Base-by-base conservation (phyloP, 768 basidiomycete genomes). In the Hemileccinum rubropunctum region DNA sequence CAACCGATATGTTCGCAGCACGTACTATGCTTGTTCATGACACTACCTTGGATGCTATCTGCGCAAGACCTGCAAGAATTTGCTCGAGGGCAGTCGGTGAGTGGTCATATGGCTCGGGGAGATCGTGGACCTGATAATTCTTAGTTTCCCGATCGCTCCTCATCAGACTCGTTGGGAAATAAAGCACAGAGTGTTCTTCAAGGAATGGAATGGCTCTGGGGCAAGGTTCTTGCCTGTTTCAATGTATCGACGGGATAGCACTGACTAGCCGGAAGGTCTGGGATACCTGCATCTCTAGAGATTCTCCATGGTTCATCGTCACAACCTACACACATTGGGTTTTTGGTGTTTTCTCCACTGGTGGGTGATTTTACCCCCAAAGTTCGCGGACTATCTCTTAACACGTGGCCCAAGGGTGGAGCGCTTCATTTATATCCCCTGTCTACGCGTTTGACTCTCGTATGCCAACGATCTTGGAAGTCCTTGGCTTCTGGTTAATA, bases 131-230 rank as follows among this genome's bases (percentile, higher is more conserved):
- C 52, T 54, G 13, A 59, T 43, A 26, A 1, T 4, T 32, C 7
- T 34, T 20, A 59, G 58, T 63, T 69, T 57, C 56, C 57, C 11
- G 53, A 60, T 39, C 45, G 49, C 14, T 44, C 58, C 3, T 42
- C 51, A 9, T 48, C 21, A 9, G 43, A 55, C 14, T 41, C 49
- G 8, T 42, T 39, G 18, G 38, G 8, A 34, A 40, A 58, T 28
- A 13, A 27, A 17, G 52, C 30, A 28, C 33, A 38, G 21, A 33
- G 45, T 17, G 33, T 41, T 69, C 44, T 61, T 37, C 53, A 46
- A 69, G 76, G 52, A 66, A 52, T 74, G 44, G 71, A 82, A 54
- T 73, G 78, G 51, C 52, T 83, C 38, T 84, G 83, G 83, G 78
- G 73, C 30, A 84, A 83, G 74, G 67, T 68, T 51, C 15, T 52